These are phyloP conservation scores for Adansonia madagascariensis DNA, from an alignment of 441 rosid species.

Conservation along the genomic window DNA sequence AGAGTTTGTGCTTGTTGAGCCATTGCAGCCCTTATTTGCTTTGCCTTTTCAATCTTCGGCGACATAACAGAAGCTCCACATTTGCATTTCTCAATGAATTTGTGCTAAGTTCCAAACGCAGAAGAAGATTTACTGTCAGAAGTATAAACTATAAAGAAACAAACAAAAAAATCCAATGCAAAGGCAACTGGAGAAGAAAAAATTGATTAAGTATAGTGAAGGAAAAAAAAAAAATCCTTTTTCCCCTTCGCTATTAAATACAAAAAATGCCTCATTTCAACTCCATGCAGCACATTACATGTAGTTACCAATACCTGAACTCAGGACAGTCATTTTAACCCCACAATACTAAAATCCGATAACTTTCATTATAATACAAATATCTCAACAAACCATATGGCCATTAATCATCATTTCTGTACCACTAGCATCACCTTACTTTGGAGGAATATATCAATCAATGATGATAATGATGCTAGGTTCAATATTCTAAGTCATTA, in stretches of 20 bases:
- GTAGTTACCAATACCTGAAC: not conserved
- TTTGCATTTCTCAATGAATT: constrained; percentile 90
- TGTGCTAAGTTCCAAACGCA: constrained; percentile 67
- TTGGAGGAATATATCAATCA: not conserved
- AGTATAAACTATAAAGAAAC: constrained; percentile 11
- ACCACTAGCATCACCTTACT: not conserved
- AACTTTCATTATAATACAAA: not conserved
- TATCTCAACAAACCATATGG: not conserved
- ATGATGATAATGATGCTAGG: not conserved
- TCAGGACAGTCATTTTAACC: not conserved
- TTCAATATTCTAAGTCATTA: not conserved
- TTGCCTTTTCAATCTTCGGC: constrained; percentile 91
- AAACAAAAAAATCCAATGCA: not conserved
- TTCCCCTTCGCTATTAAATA: not conserved
- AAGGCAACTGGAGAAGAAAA: not conserved
- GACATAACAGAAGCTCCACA: constrained; percentile 88
- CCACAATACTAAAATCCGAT: not conserved
- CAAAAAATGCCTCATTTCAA: constrained; percentile 10
- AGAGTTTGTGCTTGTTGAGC: constrained; percentile 62
- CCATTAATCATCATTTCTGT: not conserved
- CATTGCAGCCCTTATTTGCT: constrained; percentile 72
- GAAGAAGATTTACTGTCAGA: constrained; percentile 33
- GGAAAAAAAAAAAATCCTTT: not conserved
- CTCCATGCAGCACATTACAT: not conserved
- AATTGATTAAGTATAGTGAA: not conserved